A percentile compares a stretch with the other conserved stretches of the same genome.
Evolutionary conservation across 2,329 filamentous ascomycete genomes (phyloP).

Genomic region (Coniochaeta hoffmannii): DNA sequence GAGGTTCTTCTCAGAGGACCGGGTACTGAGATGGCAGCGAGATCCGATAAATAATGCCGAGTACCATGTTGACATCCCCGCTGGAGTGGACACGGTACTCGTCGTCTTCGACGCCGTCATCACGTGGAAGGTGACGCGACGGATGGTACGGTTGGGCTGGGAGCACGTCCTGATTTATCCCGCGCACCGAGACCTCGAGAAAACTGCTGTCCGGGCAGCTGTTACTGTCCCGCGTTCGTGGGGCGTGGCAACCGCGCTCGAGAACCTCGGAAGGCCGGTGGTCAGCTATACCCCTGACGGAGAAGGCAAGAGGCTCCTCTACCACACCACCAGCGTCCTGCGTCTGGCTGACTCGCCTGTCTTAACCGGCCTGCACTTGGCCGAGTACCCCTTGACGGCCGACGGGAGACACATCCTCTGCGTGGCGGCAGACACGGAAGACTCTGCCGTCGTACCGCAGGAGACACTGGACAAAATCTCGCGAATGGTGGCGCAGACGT

Average conservation of each 20-base stretch:
- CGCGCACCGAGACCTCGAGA: not conserved
- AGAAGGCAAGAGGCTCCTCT: not conserved
- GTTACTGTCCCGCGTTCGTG: slow-evolving; percentile 3
- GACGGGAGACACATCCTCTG: slow-evolving; percentile 7
- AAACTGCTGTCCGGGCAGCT: slow-evolving; percentile 1
- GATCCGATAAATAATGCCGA: slow-evolving; percentile 2
- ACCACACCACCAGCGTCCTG: not conserved
- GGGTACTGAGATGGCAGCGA: slow-evolving; percentile 5
- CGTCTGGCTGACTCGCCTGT: slow-evolving; percentile 7
- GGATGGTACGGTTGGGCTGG: slow-evolving; percentile 6
- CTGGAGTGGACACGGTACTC: not conserved
- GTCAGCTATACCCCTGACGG: not conserved
- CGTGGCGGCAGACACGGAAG: slow-evolving; percentile 3
- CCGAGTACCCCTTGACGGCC: not conserved
- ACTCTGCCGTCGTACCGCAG: not conserved
- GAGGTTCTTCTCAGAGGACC: not conserved
- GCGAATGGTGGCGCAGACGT: slow-evolving; percentile 1
- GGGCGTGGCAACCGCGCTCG: slow-evolving; percentile 4
- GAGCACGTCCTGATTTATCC: slow-evolving; percentile 6
- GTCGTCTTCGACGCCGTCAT: slow-evolving; percentile 7
- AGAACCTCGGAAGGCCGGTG: not conserved
- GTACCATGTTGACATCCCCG: slow-evolving; percentile 6
- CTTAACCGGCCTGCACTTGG: slow-evolving; percentile 3
- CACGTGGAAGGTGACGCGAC: not conserved
- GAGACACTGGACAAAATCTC: slow-evolving; percentile 3